Evolutionary conservation across 2,329 filamentous ascomycete genomes (phyloP), one percentile per base, ranked within the genome.

Genomic region (Venturia carpophila): DNA sequence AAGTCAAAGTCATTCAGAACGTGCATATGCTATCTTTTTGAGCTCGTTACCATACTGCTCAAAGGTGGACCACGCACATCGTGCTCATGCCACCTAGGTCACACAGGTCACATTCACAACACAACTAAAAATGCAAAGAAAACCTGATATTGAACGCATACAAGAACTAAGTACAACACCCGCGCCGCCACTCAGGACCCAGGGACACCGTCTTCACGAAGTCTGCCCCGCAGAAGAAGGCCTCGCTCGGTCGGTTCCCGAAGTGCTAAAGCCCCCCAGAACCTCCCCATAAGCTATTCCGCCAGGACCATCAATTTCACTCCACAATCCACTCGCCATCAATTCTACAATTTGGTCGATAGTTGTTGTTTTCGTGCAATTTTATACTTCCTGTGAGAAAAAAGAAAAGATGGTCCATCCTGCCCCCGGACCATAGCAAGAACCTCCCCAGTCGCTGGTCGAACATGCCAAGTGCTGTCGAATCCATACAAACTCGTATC

Each of bases 391-490:
- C 30, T 3, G 21, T 60, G 34, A 19, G 13, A 39, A 13, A 43
- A 60, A 39, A 19, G 13, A 39, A 58, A 60, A 60, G 39, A 60
- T 39, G 41, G 56, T 21, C 34, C 30, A 60, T 60, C 47, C 47
- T 52, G 21, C 47, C 47, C 47, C 47, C 24, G 24, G 13, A 27
- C 47, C 47, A 52, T 52, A 52, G 47, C 47, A 64, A 42, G 37
- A 39, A 17, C 62, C 62, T 64, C 62, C 62, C 62, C 62, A 64
- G 42, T 45, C 39, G 62, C 62, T 64, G 62, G 62, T 52, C 30
- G 62, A 64, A 56, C 62, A 37, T 64, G 62, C 62, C 45, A 64
- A 64, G 42, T 42, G 62, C 19, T 64, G 62, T 56, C n/a, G 56
- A 60, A 42, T 60, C 39, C 34, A 60, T 52, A 30, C 24, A 15